phyloP scores from a whole-genome alignment of 352 stramenopile genomes.

The Globisporangium megalacanthum region DNA sequence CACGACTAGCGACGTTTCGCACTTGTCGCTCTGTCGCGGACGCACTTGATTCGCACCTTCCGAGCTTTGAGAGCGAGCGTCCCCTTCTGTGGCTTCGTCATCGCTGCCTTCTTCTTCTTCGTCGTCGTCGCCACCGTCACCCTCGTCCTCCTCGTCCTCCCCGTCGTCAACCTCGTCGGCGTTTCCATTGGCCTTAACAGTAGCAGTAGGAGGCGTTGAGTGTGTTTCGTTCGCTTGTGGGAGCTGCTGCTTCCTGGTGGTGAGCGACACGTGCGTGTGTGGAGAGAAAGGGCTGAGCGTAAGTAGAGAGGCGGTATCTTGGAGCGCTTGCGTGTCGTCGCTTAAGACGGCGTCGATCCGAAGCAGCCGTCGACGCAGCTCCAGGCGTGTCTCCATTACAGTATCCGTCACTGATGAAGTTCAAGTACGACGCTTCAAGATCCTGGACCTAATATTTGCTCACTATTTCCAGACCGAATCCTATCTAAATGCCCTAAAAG shows the following conservation, averaged over 20 bases:
- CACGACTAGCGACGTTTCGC: conserved; percentile 25
- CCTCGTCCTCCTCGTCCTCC: conserved; percentile 28
- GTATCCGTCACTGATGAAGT: background rate
- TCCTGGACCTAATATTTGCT: too few relatives aligned
- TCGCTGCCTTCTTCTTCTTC: conserved; percentile 31
- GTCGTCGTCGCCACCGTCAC: conserved; percentile 45
- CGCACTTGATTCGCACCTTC: background rate
- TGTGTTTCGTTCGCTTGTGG: background rate
- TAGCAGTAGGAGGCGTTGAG: too few relatives aligned
- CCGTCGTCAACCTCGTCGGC: conserved; percentile 19
- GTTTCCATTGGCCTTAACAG: conserved; percentile 12
- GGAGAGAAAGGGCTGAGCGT: background rate
- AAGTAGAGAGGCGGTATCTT: background rate
- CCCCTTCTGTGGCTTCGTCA: conserved; percentile 8
- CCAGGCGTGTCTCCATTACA: conserved; percentile 33
- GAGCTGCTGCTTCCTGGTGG: background rate
- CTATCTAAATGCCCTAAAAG: too few relatives aligned
- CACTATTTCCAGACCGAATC: too few relatives aligned
- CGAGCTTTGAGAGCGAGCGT: background rate
- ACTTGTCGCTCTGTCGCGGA: conserved; percentile 26
- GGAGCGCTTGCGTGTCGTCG: background rate
- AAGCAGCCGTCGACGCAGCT: conserved; percentile 31
- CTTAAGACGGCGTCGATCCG: conserved; percentile 24
- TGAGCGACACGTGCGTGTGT: background rate
- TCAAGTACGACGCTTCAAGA: too few relatives aligned